Conservation (phyloP, 78 protist species). For the Diacronema lutheri region DNA sequence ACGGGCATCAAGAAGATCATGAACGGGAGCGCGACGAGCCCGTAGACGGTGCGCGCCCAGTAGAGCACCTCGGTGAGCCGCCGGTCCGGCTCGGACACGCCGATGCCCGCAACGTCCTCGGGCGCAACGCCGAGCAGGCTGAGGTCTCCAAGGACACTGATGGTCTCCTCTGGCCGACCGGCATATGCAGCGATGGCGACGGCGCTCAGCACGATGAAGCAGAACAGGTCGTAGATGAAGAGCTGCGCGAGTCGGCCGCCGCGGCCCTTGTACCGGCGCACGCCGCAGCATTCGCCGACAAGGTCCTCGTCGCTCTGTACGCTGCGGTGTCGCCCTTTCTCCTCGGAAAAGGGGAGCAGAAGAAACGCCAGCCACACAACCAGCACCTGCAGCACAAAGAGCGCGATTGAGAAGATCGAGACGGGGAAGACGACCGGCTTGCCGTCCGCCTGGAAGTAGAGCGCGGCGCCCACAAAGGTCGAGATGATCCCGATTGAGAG, state of each 20-base stretch:
- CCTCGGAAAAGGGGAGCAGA: background rate
- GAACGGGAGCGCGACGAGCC: slow-evolving; percentile 34
- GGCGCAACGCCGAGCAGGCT: no score
- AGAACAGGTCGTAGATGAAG: background rate
- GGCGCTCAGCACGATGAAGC: background rate
- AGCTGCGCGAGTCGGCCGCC: background rate
- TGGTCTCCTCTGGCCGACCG: no score
- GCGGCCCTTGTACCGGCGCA: background rate
- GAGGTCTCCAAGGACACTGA: no score
- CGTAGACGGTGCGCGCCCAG: slow-evolving; percentile 9
- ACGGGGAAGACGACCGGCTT: no score
- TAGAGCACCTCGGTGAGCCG: background rate
- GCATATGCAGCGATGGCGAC: background rate
- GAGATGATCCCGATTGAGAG: slow-evolving; percentile 7
- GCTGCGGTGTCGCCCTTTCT: background rate
- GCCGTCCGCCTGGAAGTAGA: background rate
- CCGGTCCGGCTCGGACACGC: no score
- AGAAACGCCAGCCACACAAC: slow-evolving; percentile 22
- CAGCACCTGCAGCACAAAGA: slow-evolving; percentile 28
- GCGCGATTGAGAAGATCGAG: background rate
- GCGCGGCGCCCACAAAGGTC: background rate
- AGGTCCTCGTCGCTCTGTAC: no score
- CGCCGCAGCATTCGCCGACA: background rate
- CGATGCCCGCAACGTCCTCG: no score
- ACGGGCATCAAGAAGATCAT: slow-evolving; percentile 16